Percentiles rank a stretch among this genome's conserved stretches.
Conservation (phyloP, 23 red algal genomes). For the Gracilaria gracilis region DNA sequence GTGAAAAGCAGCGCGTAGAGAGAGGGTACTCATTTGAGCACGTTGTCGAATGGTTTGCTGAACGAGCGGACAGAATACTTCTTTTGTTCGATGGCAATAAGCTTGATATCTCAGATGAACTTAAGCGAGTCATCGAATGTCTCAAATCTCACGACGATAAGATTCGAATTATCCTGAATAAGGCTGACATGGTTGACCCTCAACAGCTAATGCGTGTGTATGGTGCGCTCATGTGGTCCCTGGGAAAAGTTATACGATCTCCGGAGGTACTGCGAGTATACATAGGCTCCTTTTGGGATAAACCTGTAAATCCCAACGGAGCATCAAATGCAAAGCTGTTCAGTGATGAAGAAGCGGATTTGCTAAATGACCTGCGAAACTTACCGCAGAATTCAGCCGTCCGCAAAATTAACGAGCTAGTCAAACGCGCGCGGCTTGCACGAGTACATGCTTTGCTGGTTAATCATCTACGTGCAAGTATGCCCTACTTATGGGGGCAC, state of each 20-base stretch:
- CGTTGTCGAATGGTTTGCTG: constrained; percentile 88
- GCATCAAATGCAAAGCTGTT: constrained; percentile 71
- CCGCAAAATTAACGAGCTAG: constrained; percentile 79
- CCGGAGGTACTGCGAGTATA: constrained; percentile 85
- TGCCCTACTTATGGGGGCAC: constrained; percentile 77
- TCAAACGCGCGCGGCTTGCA: constrained; percentile 80
- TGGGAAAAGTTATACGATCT: constrained; percentile 76
- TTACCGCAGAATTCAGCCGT: constrained; percentile 80
- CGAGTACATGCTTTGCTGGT: constrained; percentile 78
- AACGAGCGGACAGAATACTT: constrained; percentile 75
- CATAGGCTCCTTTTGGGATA: constrained; percentile 84
- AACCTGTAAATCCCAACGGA: constrained; percentile 63
- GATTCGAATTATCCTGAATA: constrained; percentile 84
- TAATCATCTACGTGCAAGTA: constrained; percentile 72
- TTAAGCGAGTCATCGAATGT: constrained; percentile 78
- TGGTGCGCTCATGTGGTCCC: constrained; percentile 86
- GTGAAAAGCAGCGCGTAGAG: constrained; percentile 82
- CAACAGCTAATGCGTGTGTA: constrained; percentile 86
- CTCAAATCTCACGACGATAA: constrained; percentile 85
- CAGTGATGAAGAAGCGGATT: constrained; percentile 64
- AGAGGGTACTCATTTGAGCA: constrained; percentile 83
- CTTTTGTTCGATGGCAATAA: constrained; percentile 85
- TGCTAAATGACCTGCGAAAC: constrained; percentile 73
- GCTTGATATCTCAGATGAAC: constrained; percentile 88
- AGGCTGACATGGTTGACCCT: constrained; percentile 82